phyloP scores from a whole-genome alignment of 306 rosid genomes.

The Vicia sativa region DNA sequence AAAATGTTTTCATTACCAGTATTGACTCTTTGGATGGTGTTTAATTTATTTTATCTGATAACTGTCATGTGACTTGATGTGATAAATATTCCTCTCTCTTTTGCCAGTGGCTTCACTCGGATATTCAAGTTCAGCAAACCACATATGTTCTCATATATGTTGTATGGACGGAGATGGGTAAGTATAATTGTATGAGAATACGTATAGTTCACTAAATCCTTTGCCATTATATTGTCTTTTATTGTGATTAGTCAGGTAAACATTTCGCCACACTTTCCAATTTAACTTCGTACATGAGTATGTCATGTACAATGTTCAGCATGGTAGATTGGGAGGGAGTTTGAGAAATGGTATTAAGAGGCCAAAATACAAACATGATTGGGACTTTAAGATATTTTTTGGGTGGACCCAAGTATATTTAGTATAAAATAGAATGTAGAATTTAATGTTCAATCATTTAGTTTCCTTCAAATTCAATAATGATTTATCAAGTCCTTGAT shows the following conservation, averaged over 20 bases:
- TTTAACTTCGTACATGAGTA: neutral
- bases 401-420: neutral
- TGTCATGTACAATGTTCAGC: neutral
- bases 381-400: neutral
- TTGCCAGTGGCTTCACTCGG: constrained; percentile 81
- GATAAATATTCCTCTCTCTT: constrained; percentile 38
- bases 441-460: constrained; percentile 10
- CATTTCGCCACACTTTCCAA: neutral
- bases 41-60: constrained; percentile 15
- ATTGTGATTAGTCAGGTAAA: constrained; percentile 11
- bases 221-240: constrained; percentile 10
- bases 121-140: constrained; percentile 84
- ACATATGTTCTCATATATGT: constrained; percentile 55
- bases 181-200: constrained; percentile 36
- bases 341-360: constrained; percentile 2
- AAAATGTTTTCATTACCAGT: constrained; percentile 17
- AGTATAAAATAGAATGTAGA: neutral
- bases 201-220: constrained; percentile 14
- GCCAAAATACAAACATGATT: constrained; percentile 16
- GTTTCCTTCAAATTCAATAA: constrained; percentile 5
- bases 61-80: constrained; percentile 23
- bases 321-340: constrained; percentile 1
- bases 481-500: neutral
- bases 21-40: constrained; percentile 23
- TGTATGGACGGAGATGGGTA: constrained; percentile 87